Conservation (phyloP, 176 grass and related monocot species). For the Thinopyrum elongatum region DNA sequence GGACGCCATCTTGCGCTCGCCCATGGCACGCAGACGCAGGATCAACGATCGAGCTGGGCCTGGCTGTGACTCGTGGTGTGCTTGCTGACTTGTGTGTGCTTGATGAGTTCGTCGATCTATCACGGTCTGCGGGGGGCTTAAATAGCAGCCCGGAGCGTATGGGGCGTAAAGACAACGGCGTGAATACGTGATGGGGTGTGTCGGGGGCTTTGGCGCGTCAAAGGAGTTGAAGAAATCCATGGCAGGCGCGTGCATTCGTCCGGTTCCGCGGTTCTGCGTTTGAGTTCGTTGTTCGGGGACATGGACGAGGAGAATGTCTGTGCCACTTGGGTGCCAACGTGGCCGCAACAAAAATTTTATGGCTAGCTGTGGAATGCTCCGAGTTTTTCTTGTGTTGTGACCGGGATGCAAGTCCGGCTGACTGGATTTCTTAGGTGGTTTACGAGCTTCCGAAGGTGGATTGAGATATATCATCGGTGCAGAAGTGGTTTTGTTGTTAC, state of each 20-base stretch:
- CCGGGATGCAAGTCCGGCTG: too few species aligned
- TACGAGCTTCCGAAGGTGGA: not conserved
- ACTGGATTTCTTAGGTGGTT: not conserved
- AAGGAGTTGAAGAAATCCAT: slow-evolving; percentile 25
- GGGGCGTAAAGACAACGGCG: slow-evolving; percentile 32
- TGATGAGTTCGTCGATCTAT: not conserved
- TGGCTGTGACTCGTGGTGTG: not conserved
- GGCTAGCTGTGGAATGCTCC: not conserved
- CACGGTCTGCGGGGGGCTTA: not conserved
- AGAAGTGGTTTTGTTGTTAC: too few species aligned
- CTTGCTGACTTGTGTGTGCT: not conserved
- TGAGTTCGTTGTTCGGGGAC: not conserved
- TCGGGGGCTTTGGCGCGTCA: slow-evolving; percentile 18
- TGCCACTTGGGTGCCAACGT: not conserved
- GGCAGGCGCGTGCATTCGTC: slow-evolving; percentile 5
- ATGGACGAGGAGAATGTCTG: not conserved
- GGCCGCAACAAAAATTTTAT: slow-evolving; percentile 3
- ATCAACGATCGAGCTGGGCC: not conserved
- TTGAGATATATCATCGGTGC: not conserved
- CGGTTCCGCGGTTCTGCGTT: slow-evolving; percentile 33
- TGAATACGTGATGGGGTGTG: slow-evolving; percentile 16
- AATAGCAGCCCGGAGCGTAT: slow-evolving; percentile 14
- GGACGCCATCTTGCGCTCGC: not conserved
- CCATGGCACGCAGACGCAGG: slow-evolving; percentile 22
- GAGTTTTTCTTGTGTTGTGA: too few species aligned